Evolutionary conservation across 2,329 filamentous ascomycete species (phyloP).

Genomic region (Xylaria sp.): DNA sequence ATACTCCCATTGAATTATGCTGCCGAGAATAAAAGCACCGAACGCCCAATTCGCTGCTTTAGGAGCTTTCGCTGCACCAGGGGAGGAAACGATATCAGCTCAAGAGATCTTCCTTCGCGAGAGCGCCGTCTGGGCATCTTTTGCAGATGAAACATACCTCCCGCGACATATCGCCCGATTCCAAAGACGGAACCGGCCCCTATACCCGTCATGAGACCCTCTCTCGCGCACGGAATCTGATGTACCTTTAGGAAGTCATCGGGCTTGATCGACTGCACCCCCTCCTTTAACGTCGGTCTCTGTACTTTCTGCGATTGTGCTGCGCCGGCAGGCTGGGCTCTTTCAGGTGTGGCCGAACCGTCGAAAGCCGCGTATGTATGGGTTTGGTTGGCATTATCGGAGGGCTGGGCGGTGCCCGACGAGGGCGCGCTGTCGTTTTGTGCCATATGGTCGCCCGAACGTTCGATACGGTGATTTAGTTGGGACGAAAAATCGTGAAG

Average conservation of each 20-base stretch:
- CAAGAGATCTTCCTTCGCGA: not conserved
- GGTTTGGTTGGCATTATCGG: conserved; percentile 33
- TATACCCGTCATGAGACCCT: conserved; percentile 79
- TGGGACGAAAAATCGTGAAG: conserved; percentile 6
- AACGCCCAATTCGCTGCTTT: conserved; percentile 82
- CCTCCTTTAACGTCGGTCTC: conserved; percentile 51
- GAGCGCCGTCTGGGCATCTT: not conserved
- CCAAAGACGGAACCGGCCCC: conserved; percentile 71
- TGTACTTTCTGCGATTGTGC: conserved; percentile 33
- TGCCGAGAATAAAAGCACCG: conserved; percentile 63
- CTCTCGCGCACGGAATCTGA: conserved; percentile 75
- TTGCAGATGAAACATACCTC: conserved; percentile 51
- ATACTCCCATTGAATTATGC: conserved; percentile 74
- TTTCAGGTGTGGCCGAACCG: conserved; percentile 19
- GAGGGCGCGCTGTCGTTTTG: conserved; percentile 30
- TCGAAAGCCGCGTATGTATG: conserved; percentile 40
- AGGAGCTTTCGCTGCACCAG: conserved; percentile 48
- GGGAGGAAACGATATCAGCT: conserved; percentile 10
- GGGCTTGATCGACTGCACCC: conserved; percentile 59
- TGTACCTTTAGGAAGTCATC: conserved; percentile 69
- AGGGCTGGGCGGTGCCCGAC: conserved; percentile 32
- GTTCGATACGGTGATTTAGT: not conserved
- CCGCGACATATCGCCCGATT: conserved; percentile 65
- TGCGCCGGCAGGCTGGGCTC: conserved; percentile 2
- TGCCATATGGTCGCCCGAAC: conserved; percentile 27